These are phyloP conservation scores for Hygrocybe punicea DNA, from an alignment of 768 basidiomycete species.

Conservation along the genomic window DNA sequence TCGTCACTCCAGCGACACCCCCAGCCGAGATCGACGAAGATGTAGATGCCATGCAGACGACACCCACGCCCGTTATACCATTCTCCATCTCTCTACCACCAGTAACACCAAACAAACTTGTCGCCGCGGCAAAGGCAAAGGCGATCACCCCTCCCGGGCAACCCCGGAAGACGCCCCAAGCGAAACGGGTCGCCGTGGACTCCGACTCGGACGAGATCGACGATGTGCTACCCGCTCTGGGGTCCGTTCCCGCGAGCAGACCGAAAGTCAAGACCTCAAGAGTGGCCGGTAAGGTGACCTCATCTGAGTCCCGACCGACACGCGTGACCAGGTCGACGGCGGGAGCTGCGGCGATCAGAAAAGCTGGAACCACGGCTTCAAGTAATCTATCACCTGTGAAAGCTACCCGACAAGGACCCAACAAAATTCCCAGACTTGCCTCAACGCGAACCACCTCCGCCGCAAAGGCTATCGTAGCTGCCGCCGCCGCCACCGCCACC, in stretches of 20 bases:
- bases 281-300: slow-evolving; percentile 46
- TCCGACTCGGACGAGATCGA: slow-evolving; percentile 65
- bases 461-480: slow-evolving; percentile 43
- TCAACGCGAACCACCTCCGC: slow-evolving; percentile 50
- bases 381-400: slow-evolving; percentile 41
- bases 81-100: slow-evolving; percentile 46
- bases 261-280: slow-evolving; percentile 40
- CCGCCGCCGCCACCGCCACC: slow-evolving; percentile 38
- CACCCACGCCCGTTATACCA: slow-evolving; percentile 40
- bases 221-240: slow-evolving; percentile 64
- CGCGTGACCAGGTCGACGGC: slow-evolving; percentile 73
- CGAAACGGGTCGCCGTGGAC: slow-evolving; percentile 66
- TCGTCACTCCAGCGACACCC: slow-evolving; percentile 75
- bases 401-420: slow-evolving; percentile 50
- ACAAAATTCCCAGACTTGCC: slow-evolving; percentile 68
- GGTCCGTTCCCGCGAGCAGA: slow-evolving; percentile 42
- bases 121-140: slow-evolving; percentile 68
- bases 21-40: slow-evolving; percentile 75
- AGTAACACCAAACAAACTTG: slow-evolving; percentile 77
- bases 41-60: slow-evolving; percentile 44
- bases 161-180: slow-evolving; percentile 81
- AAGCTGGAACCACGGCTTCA: slow-evolving; percentile 40
- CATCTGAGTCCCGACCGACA: slow-evolving; percentile 69
- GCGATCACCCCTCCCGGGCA: slow-evolving; percentile 77
- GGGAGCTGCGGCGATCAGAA: slow-evolving; percentile 51